Evolutionary conservation across 352 stramenopile species (phyloP), one percentile per base, ranked within the genome.

Genomic region (Phytophthora pseudosyringae): DNA sequence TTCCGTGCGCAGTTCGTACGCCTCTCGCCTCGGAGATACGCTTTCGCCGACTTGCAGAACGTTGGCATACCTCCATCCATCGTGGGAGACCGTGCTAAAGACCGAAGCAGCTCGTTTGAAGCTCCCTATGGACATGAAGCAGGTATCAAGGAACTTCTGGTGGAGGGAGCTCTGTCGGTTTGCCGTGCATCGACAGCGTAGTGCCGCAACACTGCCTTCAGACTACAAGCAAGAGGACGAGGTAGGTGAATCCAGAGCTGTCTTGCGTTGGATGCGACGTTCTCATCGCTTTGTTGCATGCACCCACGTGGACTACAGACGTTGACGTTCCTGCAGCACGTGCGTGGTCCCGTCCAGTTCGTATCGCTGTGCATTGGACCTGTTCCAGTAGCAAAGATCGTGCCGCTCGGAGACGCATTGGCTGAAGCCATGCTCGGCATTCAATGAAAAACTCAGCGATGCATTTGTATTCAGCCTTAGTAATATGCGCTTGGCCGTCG

Each of bases 161-260:
- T 74, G 65, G 73, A 40, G 50, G 32, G 47, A 64, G n/a, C 73
- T 81, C 18, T 67, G 69, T 46, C 54, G 35, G 15, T 81, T 81
- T 60, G 51, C 68, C 10, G 63, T 48, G 6, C 40, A 65, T 39
- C 67, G 73, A 7, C 57, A 77, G 43, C 26, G 47, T 36, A 48
- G 35, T 41, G 5, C 12, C 38, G 21, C 18, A 4, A 28, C 12
- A 28, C 18, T 49, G 13, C 28, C 39, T 33, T 45, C 60, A 1
- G 63, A 83, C 53, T 85, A 67, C 61, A 82, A 80, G 46, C 71
- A 67, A 38, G 64, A 83, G 38, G 71, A 85, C 25, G 76, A 82
- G 57, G 73, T 85, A 40, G 28, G 35, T 59, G 25, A 5, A 29
- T 7, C 35, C 16, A 26, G 3, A 29, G 11, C 18, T 21, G 21